Base-by-base conservation (phyloP, 75 land plant genomes). In the Azolla pinnata region DNA sequence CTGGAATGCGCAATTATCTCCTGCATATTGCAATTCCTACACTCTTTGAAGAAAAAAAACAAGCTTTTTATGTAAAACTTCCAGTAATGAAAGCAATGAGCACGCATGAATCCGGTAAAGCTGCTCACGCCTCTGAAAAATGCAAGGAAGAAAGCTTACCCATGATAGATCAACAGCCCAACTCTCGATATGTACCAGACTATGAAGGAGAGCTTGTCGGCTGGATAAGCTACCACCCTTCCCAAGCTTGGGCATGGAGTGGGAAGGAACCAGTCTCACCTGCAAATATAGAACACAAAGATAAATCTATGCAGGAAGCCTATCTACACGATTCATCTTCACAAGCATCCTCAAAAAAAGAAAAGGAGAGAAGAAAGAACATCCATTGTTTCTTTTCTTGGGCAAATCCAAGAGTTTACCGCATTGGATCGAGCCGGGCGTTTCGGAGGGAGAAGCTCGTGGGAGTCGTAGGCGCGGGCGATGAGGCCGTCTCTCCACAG, bases 111-210 rank as follows among this genome's bases (percentile, higher is more conserved):
- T n/a, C n/a, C n/a, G n/a, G n/a, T n/a, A n/a, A n/a, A n/a, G n/a
- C n/a, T n/a, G n/a, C n/a, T n/a, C n/a, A n/a, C n/a, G n/a, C n/a
- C n/a, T n/a, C n/a, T n/a, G n/a, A n/a, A n/a, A n/a, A n/a, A n/a
- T n/a, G n/a, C n/a, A n/a, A n/a, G n/a, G 34, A 54, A 19, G 38
- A 40, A 24, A 28, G 27, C 56, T 20, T 31, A 86, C 90, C 93
- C 93, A 88, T 54, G 88, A 79, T 32, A 88, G 64, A 56, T 88
- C 93, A 54, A 88, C 73, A 7, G 88, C 93, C 93, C 93, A 88
- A 69, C 93, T 88, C 60, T 88, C 93, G 29, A 76, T 88, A 66
- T 88, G 87, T n/a, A 70, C 87, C n/a, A 88, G 84, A 57, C 88
- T 88, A 67, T 88, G 93, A 42, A 88, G 66, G 29, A 84, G 80